Conservation (phyloP, 2,329 filamentous ascomycete genomes). For the Elsinoe arachidis region DNA sequence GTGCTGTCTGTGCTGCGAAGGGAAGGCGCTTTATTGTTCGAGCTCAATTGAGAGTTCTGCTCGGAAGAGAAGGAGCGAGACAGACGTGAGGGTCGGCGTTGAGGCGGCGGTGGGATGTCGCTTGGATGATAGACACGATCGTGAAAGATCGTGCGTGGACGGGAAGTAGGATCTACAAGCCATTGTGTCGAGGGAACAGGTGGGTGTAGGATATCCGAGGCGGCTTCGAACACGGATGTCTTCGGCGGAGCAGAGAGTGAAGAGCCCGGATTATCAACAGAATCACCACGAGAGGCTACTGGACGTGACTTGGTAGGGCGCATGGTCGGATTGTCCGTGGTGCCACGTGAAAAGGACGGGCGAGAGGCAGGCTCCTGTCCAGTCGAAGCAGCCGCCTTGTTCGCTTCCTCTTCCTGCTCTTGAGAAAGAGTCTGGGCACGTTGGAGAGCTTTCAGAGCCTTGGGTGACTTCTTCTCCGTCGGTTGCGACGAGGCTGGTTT, state of each 20-base stretch:
- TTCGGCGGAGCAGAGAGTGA: slow-evolving; percentile 65
- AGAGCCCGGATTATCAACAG: slow-evolving; percentile 35
- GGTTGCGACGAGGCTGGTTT: slow-evolving; percentile 53
- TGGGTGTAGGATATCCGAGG: slow-evolving; percentile 83
- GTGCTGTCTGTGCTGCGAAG: slow-evolving; percentile 47
- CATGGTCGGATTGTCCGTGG: slow-evolving; percentile 16
- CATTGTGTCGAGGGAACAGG: slow-evolving; percentile 75
- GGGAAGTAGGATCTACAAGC: slow-evolving; percentile 70
- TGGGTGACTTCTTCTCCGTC: slow-evolving; percentile 52
- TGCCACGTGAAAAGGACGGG: slow-evolving; percentile 14
- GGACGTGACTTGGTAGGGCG: slow-evolving; percentile 32
- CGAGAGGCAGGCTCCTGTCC: neutral
- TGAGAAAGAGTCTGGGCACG: slow-evolving; percentile 63
- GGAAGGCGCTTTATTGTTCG: slow-evolving; percentile 23
- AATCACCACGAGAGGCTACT: slow-evolving; percentile 41
- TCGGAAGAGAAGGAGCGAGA: slow-evolving; percentile 33
- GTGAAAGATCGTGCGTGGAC: slow-evolving; percentile 88
- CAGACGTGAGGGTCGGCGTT: slow-evolving; percentile 29
- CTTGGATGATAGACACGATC: slow-evolving; percentile 89
- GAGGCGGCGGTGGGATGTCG: slow-evolving; percentile 78
- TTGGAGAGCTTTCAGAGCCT: slow-evolving; percentile 28
- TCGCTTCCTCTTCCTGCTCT: neutral
- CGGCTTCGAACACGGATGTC: slow-evolving; percentile 91
- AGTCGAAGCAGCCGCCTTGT: neutral
- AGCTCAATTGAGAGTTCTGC: slow-evolving; percentile 18